Conservation (phyloP, 2,329 filamentous ascomycete species). For the Didymosphaeria variabile region DNA sequence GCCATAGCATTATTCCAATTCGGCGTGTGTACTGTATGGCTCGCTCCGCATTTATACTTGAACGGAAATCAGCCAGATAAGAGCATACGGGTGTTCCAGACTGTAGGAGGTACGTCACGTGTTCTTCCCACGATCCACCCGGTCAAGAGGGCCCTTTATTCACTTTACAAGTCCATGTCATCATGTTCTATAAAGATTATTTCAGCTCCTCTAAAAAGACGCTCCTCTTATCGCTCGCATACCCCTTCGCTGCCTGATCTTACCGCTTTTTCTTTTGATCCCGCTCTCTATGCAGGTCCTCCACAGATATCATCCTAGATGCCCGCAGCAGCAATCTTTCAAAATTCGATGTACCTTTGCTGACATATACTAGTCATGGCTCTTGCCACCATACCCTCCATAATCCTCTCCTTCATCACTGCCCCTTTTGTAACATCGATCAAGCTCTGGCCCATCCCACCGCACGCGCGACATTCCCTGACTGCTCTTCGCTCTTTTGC, state of each 20-base stretch:
- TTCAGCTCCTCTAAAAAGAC: not conserved
- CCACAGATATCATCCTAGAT: not conserved
- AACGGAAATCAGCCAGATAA: constrained; percentile 46
- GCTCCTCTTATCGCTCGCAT: no score
- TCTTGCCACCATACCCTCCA: constrained; percentile 42
- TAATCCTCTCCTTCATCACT: constrained; percentile 45
- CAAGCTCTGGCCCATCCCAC: constrained; percentile 41
- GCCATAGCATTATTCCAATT: constrained; percentile 47
- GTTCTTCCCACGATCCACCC: not conserved
- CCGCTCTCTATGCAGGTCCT: not conserved
- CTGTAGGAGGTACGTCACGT: constrained; percentile 38
- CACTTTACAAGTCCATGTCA: not conserved
- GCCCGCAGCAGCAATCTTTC: not conserved
- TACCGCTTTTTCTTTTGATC: no score
- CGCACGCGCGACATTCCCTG: constrained; percentile 35
- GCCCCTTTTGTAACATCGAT: constrained; percentile 48
- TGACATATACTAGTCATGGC: constrained; percentile 34
- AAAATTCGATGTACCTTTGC: constrained; percentile 3
- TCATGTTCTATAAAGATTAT: not conserved
- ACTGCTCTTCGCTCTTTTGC: constrained; percentile 39
- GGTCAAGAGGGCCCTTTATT: not conserved
- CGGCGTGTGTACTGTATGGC: constrained; percentile 39
- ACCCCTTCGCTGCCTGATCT: not conserved
- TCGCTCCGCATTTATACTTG: constrained; percentile 44
- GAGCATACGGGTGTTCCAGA: constrained; percentile 36